phyloP scores from a whole-genome alignment of 257 asterid species.

The Primulina tabacum region DNA sequence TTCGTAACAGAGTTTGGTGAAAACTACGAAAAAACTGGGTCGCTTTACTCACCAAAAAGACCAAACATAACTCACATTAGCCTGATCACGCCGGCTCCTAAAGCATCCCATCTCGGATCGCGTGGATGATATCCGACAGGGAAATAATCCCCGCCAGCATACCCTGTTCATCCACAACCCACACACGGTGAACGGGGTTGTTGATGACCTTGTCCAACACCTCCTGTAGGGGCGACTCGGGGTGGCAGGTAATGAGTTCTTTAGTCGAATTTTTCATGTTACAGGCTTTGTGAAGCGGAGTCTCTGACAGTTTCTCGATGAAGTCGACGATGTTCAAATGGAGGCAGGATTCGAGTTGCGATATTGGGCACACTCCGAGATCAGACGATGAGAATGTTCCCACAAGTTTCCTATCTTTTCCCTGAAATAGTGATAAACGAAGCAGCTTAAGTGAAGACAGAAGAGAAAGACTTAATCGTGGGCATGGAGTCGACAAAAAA shows the following conservation, averaged over 20 bases:
- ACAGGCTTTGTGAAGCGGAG: conserved; percentile 42
- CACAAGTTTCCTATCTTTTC: conserved; percentile 52
- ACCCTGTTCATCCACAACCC: conserved; percentile 63
- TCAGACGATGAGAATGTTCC: conserved; percentile 90
- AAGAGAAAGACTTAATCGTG: too few relatives aligned
- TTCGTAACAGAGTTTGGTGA: too few relatives aligned
- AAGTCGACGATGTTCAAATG: conserved; percentile 49
- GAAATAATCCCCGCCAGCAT: conserved; percentile 62
- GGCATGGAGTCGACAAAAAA: too few relatives aligned
- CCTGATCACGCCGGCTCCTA: conserved; percentile 22
- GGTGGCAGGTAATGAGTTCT: conserved; percentile 52
- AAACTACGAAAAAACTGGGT: too few relatives aligned
- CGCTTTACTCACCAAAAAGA: too few relatives aligned
- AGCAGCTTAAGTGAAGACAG: too few relatives aligned
- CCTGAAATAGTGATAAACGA: conserved; percentile 34
- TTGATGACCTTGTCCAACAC: conserved; percentile 63
- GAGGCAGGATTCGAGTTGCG: conserved; percentile 46
- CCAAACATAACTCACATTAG: too few relatives aligned
- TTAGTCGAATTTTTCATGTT: conserved; percentile 46
- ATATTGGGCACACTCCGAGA: conserved; percentile 59
- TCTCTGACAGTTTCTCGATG: conserved; percentile 41
- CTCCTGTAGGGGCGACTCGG: conserved; percentile 51
- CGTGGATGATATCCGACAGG: conserved; percentile 59
- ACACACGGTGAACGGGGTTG: conserved; percentile 67
- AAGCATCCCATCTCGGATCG: conserved; percentile 51